Base-by-base conservation (phyloP, 2,329 filamentous ascomycete genomes). In the Colletotrichum higginsianum region DNA sequence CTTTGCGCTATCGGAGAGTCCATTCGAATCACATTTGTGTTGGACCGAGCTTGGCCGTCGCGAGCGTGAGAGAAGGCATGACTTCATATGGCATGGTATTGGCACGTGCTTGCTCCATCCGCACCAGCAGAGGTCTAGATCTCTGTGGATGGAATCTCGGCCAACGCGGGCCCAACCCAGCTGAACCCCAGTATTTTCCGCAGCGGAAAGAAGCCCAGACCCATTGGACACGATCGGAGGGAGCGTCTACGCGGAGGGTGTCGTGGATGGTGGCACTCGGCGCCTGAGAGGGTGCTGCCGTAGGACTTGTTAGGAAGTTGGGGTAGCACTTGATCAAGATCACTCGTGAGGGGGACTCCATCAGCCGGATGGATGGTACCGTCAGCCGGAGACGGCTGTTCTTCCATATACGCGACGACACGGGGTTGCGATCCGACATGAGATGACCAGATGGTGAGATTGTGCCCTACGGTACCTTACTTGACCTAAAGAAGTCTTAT, bases 281-380 rank as follows among this genome's bases (percentile, higher is more conserved):
- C 53, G 15, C 38, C 18, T 46, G 56, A n/a, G 52, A 55, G 52
- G 65, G 44, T 47, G 26, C 58, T 40, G 52, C 58, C 50, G 52
- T 21, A 21, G 40, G 52, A 49, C 23, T 56, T 52, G 58, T 60
- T 71, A 66, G 65, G 68, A 58, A 68, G 49, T 53, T 52, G 60
- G 64, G 65, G 65, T 71, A 52, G 35, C 69, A 69, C 69, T 69
- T 69, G 69, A 72, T 49, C 66, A 58, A 63, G 60, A 72, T 72
- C 58, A 38, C 69, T 68, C 69, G 66, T 56, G 69, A 68, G 69
- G 42, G 47, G 35, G 38, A 57, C 9, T 16, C 44, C 21, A 46
- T 67, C 61, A 60, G 47, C 63, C 63, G 67, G 63, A 53, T 66
- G 67, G 42, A 56, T 61, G 63, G 67, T 49, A 71, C 67, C 63